Percentiles rank a stretch among this genome's conserved stretches.
Evolutionary conservation across 805 yeast genomes (phyloP).

Genomic region (Henningerozyma blattae): DNA sequence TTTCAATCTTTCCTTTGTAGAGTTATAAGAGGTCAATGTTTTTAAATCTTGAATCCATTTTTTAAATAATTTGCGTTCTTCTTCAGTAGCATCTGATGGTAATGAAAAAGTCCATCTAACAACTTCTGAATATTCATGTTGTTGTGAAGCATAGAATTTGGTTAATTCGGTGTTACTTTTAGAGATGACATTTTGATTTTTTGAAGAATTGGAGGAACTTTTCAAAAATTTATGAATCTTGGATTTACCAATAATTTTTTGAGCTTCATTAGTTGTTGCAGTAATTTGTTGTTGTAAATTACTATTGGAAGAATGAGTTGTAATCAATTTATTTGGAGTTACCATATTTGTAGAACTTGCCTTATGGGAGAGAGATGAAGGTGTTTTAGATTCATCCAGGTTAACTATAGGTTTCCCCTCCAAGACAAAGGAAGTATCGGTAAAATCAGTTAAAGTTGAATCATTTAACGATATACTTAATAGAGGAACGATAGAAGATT

Average conservation of each 20-base stretch:
- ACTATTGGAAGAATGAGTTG: background rate
- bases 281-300: background rate
- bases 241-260: slow-evolving; percentile 11
- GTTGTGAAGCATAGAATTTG: slow-evolving; percentile 6
- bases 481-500: slow-evolving; percentile 18
- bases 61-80: slow-evolving; percentile 29
- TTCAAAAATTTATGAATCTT: slow-evolving; percentile 12
- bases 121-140: slow-evolving; percentile 4
- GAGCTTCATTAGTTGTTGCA: slow-evolving; percentile 4
- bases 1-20: slow-evolving; percentile 38
- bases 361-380: no score
- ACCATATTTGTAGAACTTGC: background rate
- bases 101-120: slow-evolving; percentile 21
- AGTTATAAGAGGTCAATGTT: slow-evolving; percentile 37
- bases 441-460: slow-evolving; percentile 21
- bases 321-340: background rate
- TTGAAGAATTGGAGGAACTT: background rate
- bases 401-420: slow-evolving; percentile 23
- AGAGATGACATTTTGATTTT: background rate
- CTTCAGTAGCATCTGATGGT: slow-evolving; percentile 28
- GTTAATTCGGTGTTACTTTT: slow-evolving; percentile 1
- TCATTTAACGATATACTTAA: slow-evolving; percentile 30
- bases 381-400: background rate
- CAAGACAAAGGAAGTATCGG: slow-evolving; percentile 29
- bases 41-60: slow-evolving; percentile 46